Conservation (phyloP, 2,329 filamentous ascomycete genomes). For the Fonsecaea pugnacius region DNA sequence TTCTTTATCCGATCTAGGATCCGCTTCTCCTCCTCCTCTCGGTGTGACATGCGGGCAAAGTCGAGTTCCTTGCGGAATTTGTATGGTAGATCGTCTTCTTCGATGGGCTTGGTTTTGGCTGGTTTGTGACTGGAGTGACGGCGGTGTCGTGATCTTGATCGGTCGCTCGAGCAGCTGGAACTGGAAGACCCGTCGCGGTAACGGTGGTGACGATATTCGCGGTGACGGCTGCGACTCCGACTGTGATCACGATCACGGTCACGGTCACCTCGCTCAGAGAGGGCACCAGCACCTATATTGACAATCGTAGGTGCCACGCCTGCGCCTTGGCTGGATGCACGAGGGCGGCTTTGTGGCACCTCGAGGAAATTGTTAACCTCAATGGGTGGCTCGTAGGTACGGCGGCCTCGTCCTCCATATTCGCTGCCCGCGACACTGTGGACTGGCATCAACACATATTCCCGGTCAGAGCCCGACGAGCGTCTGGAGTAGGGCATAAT, state of each 20-base stretch:
- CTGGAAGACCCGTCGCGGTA: constrained; percentile 26
- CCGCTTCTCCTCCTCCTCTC: constrained; percentile 53
- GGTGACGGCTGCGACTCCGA: constrained; percentile 29
- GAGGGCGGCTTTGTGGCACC: constrained; percentile 32
- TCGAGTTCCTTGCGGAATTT: constrained; percentile 39
- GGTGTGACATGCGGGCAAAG: constrained; percentile 31
- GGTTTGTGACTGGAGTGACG: constrained; percentile 42
- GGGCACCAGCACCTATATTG: constrained; percentile 28
- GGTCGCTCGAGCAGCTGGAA: constrained; percentile 22
- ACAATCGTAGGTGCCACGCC: constrained; percentile 32
- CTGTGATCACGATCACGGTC: constrained; percentile 24
- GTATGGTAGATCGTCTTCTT: constrained; percentile 38
- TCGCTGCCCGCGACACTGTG: constrained; percentile 27
- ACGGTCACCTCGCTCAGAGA: constrained; percentile 9
- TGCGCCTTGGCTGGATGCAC: constrained; percentile 34
- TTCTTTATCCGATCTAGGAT: constrained; percentile 50
- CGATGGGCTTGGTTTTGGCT: constrained; percentile 41
- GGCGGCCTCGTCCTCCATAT: constrained; percentile 29
- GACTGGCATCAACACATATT: constrained; percentile 34
- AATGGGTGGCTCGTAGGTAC: constrained; percentile 15
- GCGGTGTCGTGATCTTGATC: constrained; percentile 39
- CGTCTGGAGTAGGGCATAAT: constrained; percentile 27
- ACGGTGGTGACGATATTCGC: constrained; percentile 17
- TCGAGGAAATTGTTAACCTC: constrained; percentile 34
- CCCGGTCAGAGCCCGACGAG: constrained; percentile 28